A percentile compares a stretch with the other conserved stretches of the same genome.
Conservation (phyloP, 805 yeast species). For the Phaffomyces thermotolerans region DNA sequence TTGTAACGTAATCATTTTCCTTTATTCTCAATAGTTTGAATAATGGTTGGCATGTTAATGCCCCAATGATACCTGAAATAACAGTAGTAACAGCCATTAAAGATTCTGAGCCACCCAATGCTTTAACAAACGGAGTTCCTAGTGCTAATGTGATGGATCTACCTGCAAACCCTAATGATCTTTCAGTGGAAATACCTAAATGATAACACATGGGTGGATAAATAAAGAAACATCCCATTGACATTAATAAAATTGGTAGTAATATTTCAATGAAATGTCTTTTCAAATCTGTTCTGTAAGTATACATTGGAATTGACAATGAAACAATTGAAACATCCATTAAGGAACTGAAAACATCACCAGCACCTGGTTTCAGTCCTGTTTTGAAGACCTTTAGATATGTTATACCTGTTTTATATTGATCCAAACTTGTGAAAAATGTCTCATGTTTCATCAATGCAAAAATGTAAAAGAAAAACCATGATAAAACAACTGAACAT, state of each 20-base stretch:
- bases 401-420: slow-evolving; percentile 63
- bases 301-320: slow-evolving; percentile 69
- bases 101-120: slow-evolving; percentile 61
- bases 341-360: slow-evolving; percentile 61
- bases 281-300: slow-evolving; percentile 56
- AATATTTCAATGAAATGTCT: slow-evolving; percentile 51
- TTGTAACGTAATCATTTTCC: slow-evolving; percentile 59
- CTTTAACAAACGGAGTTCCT: slow-evolving; percentile 66
- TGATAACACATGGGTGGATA: slow-evolving; percentile 66
- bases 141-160: slow-evolving; percentile 73
- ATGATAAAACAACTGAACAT: slow-evolving; percentile 55
- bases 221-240: slow-evolving; percentile 51
- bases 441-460: slow-evolving; percentile 43
- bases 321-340: slow-evolving; percentile 77
- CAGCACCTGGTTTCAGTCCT: slow-evolving; percentile 65
- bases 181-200: slow-evolving; percentile 51
- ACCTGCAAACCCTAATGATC: slow-evolving; percentile 71
- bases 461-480: slow-evolving; percentile 55
- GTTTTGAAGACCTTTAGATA: slow-evolving; percentile 50
- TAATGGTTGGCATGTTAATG: slow-evolving; percentile 49
- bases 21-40: slow-evolving; percentile 41
- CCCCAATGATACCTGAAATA: slow-evolving; percentile 70
- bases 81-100: slow-evolving; percentile 77
- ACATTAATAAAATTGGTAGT: slow-evolving; percentile 51
- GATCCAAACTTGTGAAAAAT: slow-evolving; percentile 43